phyloP scores from a whole-genome alignment of 139 green algal species.

The Chlamydomonas incerta region DNA sequence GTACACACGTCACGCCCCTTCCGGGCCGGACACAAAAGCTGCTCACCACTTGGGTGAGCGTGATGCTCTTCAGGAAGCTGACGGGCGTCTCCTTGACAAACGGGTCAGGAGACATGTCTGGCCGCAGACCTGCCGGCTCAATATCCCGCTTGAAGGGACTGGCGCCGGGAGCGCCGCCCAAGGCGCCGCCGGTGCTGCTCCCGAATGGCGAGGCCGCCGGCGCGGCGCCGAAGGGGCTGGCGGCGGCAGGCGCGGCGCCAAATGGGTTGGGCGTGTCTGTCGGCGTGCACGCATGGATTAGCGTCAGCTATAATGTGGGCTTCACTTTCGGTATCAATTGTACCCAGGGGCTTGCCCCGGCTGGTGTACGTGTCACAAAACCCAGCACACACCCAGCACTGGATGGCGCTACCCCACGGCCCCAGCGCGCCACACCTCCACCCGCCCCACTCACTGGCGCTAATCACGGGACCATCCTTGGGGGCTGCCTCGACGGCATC shows the following conservation, averaged over 20 bases:
- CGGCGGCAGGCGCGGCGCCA: slow-evolving; percentile 8
- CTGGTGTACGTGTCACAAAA: too few relatives aligned
- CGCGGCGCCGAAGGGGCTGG: slow-evolving; percentile 55
- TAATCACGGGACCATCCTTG: neutral
- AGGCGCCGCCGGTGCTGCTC: neutral
- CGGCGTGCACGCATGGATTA: too few relatives aligned
- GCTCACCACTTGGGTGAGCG: slow-evolving; percentile 78
- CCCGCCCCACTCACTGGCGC: slow-evolving; percentile 6
- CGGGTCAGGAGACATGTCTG: slow-evolving; percentile 75
- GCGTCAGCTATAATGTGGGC: too few relatives aligned
- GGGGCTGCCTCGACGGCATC: neutral
- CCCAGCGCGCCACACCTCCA: neutral
- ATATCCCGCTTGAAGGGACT: slow-evolving; percentile 52
- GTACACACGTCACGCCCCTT: too few relatives aligned
- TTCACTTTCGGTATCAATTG: too few relatives aligned
- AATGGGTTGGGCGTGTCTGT: slow-evolving; percentile 43
- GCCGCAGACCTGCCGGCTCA: slow-evolving; percentile 73
- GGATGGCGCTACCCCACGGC: neutral
- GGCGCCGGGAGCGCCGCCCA: neutral
- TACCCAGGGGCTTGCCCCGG: too few relatives aligned
- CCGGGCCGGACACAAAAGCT: too few relatives aligned
- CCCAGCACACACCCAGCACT: too few relatives aligned
- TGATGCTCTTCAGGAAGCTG: slow-evolving; percentile 70
- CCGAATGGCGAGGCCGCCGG: slow-evolving; percentile 46
- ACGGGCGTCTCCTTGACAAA: slow-evolving; percentile 65